phyloP scores from a whole-genome alignment of 2,329 filamentous ascomycete genomes.

The Fusarium proliferatum region DNA sequence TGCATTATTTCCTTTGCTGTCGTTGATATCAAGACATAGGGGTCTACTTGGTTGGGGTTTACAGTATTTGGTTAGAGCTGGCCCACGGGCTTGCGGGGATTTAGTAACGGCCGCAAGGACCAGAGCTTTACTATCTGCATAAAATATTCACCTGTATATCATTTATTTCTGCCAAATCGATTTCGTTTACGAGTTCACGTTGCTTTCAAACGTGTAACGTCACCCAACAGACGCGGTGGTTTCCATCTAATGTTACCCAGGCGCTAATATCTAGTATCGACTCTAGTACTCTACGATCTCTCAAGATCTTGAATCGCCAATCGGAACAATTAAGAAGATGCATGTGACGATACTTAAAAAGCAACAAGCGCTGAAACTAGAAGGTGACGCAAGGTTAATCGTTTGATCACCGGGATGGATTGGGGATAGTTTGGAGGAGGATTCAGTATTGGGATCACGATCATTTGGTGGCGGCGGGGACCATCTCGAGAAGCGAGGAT shows the following conservation, averaged over 20 bases:
- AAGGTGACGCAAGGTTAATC: constrained; percentile 8
- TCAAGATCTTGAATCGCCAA: constrained; percentile 20
- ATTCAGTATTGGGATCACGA: background rate
- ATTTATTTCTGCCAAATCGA: background rate
- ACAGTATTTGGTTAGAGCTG: constrained; percentile 8
- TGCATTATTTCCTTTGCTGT: constrained; percentile 44
- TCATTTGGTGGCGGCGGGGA: constrained; percentile 36
- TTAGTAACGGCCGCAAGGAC: constrained; percentile 22
- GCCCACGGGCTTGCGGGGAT: constrained; percentile 16
- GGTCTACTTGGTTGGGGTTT: constrained; percentile 17
- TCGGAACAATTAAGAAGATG: constrained; percentile 8
- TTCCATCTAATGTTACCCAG: background rate
- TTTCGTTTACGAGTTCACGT: background rate
- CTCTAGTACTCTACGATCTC: background rate
- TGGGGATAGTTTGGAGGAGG: background rate
- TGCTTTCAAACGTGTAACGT: background rate
- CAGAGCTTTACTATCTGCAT: constrained; percentile 21
- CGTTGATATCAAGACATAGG: constrained; percentile 28
- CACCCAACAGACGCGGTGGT: constrained; percentile 8
- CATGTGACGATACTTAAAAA: constrained; percentile 13
- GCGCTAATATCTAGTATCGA: constrained; percentile 8
- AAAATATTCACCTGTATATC: constrained; percentile 22
- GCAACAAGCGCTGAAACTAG: constrained; percentile 15
- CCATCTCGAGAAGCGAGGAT: constrained; percentile 7
- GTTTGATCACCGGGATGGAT: constrained; percentile 24